Base-by-base conservation (phyloP, 768 basidiomycete species). In the Boletus rex-veris region DNA sequence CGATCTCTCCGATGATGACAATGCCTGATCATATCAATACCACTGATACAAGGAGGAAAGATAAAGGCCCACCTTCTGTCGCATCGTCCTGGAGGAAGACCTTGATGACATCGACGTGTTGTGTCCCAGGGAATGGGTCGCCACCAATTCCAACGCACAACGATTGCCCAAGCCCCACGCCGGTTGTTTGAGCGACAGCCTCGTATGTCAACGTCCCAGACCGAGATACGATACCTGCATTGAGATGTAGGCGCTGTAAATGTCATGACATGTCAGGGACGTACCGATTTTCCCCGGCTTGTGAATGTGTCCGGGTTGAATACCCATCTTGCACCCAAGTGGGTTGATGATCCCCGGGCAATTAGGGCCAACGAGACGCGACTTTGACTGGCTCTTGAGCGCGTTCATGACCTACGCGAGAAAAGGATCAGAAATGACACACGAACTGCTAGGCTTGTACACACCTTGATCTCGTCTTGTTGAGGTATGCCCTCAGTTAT, bases 401-500 rank as follows among this genome's bases (percentile, higher is more conserved):
- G 93, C 97, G 67, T 96, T 90, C 78, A 89, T 85, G 57, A 99
- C 89, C 92, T 93, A 50, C 41, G 30, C 41, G 40, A 38, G 12
- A 12, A 50, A 15, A 7, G 6, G 10, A 26, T 60, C 43, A 58
- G 26, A 48, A 42, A 48, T 14, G 18, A 39, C 18, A 26, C 30
- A 53, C 45, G 38, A 33, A 5, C 28, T n/a, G 26, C 37, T 14
- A 24, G 5, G 40, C 39, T 5, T 11, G 19, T 33, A 74, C 81
- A 46, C 42, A 91, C 92, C 71, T 81, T 83, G 70, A 99, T 93
- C 77, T 99, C 96, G 69, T 99, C 97, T 9, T 86, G 80, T 69
- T 99, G 97, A 15, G 97, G 97, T 63, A 99, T 99, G 39, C 97
- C 97, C 73, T 99, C 97, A 12, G 97, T 99, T 63, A 99, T 90